Evolutionary conservation across 352 stramenopile species (phyloP), one percentile per base, ranked within the genome.

Genomic region (Globisporangium recalcitrans): DNA sequence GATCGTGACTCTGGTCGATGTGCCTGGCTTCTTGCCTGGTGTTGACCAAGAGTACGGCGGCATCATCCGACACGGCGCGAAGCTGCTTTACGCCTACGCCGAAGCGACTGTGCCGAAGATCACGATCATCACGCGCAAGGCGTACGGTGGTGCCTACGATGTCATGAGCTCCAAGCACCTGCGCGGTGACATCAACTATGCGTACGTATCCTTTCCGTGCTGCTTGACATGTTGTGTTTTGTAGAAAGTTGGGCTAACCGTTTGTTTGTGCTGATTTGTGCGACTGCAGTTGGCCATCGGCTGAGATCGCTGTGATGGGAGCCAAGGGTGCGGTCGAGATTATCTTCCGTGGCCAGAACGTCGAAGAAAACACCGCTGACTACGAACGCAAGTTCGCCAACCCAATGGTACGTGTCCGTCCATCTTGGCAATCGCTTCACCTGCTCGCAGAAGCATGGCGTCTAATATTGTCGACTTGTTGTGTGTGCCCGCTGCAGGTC

Each of bases 111-210:
- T 99, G 51, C 97, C 97, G n/a, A 99, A 99, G 74, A 85, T 96
- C 69, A 99, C 97, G 21, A 95, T 99, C 29, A 99, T 99, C 75
- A 98, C 95, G 24, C 85, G 97, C 34, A 99, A 99, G 71, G 96
- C 96, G 22, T 99, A 99, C 74, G 97, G 97, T 58, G 97, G 97
- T 42, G 97, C 97, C 4, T 99, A 99, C 77, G 96, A 99, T 74
- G 95, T 99, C 36, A 99, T 99, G 97, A 89, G 84, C 60, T 98
- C 91, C 58, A 99, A 99, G 83, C 97, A 99, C 75, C 77, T 99
- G 51, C 86, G 91, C 40, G 96, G 89, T 10, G 97, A 99, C 87
- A 88, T 94, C 61, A 99, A 99, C 76, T 99, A 99, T 74, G 90
- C 97, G 73, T 85, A 57, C 69, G 27, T 29, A n/a, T 26, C 34